Evolutionary conservation across 2,329 filamentous ascomycete genomes (phyloP).

Genomic region (Simplicillium sp.): DNA sequence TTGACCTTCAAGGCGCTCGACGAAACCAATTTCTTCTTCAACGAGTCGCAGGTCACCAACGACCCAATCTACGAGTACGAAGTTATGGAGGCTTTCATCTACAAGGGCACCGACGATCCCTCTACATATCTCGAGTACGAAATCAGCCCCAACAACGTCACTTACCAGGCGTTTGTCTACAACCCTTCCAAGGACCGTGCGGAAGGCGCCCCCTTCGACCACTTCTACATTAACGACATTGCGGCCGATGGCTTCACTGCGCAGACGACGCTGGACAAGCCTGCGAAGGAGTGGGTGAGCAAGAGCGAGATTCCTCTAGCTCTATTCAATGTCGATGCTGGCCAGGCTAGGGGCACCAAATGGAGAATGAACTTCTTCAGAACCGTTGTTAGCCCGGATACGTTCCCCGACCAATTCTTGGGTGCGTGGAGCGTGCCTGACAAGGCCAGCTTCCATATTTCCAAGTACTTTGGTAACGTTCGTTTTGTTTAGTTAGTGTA

Average conservation of each 20-base stretch:
- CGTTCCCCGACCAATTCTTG: constrained; percentile 31
- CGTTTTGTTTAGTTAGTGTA: constrained; percentile 21
- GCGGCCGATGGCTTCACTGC: constrained; percentile 30
- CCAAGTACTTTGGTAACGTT: constrained; percentile 32
- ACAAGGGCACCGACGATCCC: constrained; percentile 33
- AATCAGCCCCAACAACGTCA: constrained; percentile 40
- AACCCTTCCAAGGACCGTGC: constrained; percentile 37
- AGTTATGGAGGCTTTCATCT: constrained; percentile 41
- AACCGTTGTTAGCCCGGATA: constrained; percentile 30
- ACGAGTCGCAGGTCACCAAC: constrained; percentile 30
- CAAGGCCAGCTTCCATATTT: constrained; percentile 37
- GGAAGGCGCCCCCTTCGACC: constrained; percentile 30
- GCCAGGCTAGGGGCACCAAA: constrained; percentile 28
- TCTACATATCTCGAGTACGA: constrained; percentile 41
- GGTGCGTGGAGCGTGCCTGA: constrained; percentile 37
- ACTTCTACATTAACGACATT: constrained; percentile 29
- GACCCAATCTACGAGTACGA: constrained; percentile 38
- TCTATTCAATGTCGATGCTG: constrained; percentile 37
- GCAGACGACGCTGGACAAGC: constrained; percentile 26
- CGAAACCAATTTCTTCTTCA: constrained; percentile 37
- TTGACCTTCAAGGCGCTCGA: constrained; percentile 34
- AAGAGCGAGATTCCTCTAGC: constrained; percentile 32
- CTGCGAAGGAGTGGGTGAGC: constrained; percentile 28
- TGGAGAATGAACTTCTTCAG: constrained; percentile 47
- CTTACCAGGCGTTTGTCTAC: constrained; percentile 40